Conservation (phyloP, 371 early-diverging fungal genomes). For the Smittium culicis region DNA sequence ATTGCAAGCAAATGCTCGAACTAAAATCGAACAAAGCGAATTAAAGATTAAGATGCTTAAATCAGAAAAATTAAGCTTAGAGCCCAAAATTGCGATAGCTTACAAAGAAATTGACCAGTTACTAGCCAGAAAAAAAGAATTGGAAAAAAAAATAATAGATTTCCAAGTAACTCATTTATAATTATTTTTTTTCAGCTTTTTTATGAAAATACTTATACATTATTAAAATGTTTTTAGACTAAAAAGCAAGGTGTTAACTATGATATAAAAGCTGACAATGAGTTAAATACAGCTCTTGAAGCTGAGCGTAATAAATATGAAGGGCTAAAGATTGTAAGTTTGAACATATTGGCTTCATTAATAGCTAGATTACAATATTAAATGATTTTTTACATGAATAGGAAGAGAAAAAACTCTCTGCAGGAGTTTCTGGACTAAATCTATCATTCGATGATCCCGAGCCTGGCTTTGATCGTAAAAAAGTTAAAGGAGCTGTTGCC, state of each 20-base stretch:
- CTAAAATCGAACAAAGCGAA: constrained; percentile 54
- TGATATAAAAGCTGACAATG: constrained; percentile 15
- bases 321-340: constrained; percentile 22
- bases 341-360: no score
- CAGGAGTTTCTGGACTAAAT: constrained; percentile 35
- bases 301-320: constrained; percentile 4
- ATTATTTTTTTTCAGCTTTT: no score
- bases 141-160: constrained; percentile 19
- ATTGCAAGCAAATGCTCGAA: constrained; percentile 39
- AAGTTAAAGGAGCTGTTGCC: constrained; percentile 86
- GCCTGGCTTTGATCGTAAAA: constrained; percentile 71
- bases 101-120: constrained; percentile 17
- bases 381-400: not conserved
- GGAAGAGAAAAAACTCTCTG: not conserved
- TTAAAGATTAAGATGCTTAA: constrained; percentile 51
- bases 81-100: constrained; percentile 30
- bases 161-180: not conserved
- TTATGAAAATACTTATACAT: no score
- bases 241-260: not conserved
- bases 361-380: no score
- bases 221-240: not conserved
- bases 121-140: constrained; percentile 16
- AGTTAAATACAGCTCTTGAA: constrained; percentile 21
- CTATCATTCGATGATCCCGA: constrained; percentile 55
- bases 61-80: constrained; percentile 45